These are phyloP conservation scores for Oxytropis ochrocephala DNA, from an alignment of 306 rosid genomes.

Conservation along the genomic window DNA sequence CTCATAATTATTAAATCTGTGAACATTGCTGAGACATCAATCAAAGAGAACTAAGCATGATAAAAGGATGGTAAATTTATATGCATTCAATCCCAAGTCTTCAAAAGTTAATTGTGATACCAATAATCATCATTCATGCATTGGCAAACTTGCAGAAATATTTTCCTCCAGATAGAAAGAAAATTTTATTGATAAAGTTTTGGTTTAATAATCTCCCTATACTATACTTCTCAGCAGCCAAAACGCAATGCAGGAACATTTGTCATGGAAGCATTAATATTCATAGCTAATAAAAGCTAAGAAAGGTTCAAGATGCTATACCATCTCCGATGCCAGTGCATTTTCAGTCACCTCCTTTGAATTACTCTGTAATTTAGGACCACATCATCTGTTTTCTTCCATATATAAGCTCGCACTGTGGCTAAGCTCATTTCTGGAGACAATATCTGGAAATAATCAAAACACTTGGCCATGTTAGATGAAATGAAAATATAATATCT, in stretches of 20 bases:
- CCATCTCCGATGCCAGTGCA: conserved; percentile 24
- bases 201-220: not conserved
- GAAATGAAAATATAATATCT: not conserved
- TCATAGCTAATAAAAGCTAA: conserved; percentile 33
- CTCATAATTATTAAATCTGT: conserved; percentile 2
- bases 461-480: not conserved
- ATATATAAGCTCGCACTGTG: conserved; percentile 83
- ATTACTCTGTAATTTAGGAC: conserved; percentile 79
- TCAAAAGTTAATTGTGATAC: not conserved
- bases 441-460: conserved; percentile 52
- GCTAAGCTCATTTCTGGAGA: conserved; percentile 92
- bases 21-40: not conserved
- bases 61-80: not conserved
- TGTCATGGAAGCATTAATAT: conserved; percentile 13
- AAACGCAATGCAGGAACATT: not conserved
- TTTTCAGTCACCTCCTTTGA: conserved; percentile 65
- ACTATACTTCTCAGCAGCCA: not conserved
- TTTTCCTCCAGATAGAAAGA: not conserved
- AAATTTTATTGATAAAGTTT: not conserved
- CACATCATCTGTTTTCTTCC: conserved; percentile 94
- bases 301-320: conserved; percentile 29
- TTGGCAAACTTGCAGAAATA: not conserved
- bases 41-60: not conserved
- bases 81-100: not conserved
- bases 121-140: not conserved